Conservation (phyloP, 2,329 filamentous ascomycete genomes). For the Venturia oleaginea region DNA sequence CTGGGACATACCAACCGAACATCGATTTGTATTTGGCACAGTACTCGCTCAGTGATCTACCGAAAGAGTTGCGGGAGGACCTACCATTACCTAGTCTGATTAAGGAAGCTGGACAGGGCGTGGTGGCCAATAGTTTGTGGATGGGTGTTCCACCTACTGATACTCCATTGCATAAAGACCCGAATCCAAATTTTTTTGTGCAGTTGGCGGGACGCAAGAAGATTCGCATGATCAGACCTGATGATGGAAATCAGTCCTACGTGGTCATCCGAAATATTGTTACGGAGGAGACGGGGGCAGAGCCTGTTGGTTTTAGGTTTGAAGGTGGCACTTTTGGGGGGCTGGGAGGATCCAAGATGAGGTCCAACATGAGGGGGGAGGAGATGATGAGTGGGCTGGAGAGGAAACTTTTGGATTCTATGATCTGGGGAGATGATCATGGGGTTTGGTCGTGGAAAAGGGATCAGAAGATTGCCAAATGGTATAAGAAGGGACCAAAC, state of each 20-base stretch:
- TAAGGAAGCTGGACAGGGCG: constrained; percentile 52
- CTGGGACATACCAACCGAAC: constrained; percentile 20
- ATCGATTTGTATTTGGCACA: constrained; percentile 74
- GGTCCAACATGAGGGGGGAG: constrained; percentile 55
- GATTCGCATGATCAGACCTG: constrained; percentile 62
- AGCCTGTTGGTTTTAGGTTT: constrained; percentile 30
- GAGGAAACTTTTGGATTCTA: constrained; percentile 53
- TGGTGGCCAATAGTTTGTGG: constrained; percentile 87
- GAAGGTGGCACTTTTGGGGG: neutral
- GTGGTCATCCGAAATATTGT: constrained; percentile 32
- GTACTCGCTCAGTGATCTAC: constrained; percentile 61
- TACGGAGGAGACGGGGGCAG: constrained; percentile 53
- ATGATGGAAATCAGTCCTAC: constrained; percentile 56
- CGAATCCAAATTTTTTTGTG: constrained; percentile 86
- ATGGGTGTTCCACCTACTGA: constrained; percentile 78
- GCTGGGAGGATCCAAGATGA: constrained; percentile 16
- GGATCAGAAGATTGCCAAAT: constrained; percentile 16
- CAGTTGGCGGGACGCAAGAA: constrained; percentile 68
- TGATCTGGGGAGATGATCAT: constrained; percentile 52
- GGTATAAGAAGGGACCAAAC: neutral
- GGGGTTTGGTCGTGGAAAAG: constrained; percentile 12
- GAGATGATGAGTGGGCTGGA: constrained; percentile 90
- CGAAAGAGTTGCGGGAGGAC: constrained; percentile 51
- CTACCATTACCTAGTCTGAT: constrained; percentile 50
- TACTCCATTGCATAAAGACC: constrained; percentile 84